Base-by-base conservation (phyloP, 805 yeast species). In the Kuraishia cidri region DNA sequence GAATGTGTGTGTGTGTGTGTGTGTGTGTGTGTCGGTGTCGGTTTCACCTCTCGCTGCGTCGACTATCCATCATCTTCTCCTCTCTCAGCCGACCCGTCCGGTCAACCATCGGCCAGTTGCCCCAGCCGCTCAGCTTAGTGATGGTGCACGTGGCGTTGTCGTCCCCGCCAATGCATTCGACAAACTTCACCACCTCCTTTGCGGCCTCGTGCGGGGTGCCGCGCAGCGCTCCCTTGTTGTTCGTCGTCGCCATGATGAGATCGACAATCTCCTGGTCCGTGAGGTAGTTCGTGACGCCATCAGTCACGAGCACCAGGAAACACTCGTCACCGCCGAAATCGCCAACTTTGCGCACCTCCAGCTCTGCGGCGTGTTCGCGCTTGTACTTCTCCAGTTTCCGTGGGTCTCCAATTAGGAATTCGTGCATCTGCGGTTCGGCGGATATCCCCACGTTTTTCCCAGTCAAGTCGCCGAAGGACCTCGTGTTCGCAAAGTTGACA, bases 81-180 rank as follows among this genome's bases (percentile, higher is more conserved):
- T 83, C 95, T 40, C 98, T 66, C 35, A 74, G 54, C 29, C 67
- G 70, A 1, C 96, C 97, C 1, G 97, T 86, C 30, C 94, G 61
- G 58, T 90, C 97, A 4, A 64, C 48, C 35, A 70, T 57, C 6
- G 92, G 90, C 97, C 98, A 92, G 35, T 75, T 70, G 5, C 95
- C 96, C 98, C 98, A 92, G 7, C 95, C 95, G 23, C 71, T 67
- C 35, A 92, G 60, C 37, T 94, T 63, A 8, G 90, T 56, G 4
- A 92, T 83, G 40, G 81, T 48, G 51, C 96, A 86, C 3, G 97
- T 86, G n/a, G 97, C 94, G 56, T 92, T 92, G 53, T 92, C 98
- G 46, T 84, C 87, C 2, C 95, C 92, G 10, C 95, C 95, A 6
- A 88, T 70, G 26, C 83, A 83, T 50, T 81, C 87, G 8, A 87